Conservation (phyloP, 768 basidiomycete species). For the Russula dissimulans region DNA sequence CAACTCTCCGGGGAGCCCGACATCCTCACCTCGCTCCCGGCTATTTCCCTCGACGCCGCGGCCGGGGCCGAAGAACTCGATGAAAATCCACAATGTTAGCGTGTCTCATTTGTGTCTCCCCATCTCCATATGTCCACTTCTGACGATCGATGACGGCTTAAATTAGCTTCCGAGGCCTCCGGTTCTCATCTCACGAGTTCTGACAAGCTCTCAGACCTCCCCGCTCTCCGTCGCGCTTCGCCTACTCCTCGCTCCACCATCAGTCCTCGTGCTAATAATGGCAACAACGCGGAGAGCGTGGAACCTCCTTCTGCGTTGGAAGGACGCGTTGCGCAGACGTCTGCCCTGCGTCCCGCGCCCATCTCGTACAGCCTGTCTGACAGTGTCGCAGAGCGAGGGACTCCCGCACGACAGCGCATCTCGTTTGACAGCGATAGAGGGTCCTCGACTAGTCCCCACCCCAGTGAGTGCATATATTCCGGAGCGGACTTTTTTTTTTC, state of each 20-base stretch:
- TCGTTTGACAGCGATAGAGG: constrained; percentile 48
- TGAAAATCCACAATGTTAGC: not conserved
- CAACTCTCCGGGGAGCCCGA: constrained; percentile 2
- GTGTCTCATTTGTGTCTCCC: not conserved
- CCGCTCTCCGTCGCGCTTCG: constrained; percentile 26
- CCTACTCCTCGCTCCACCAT: constrained; percentile 25
- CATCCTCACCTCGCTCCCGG: not conserved
- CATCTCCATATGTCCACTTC: not conserved
- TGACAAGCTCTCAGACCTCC: constrained; percentile 37
- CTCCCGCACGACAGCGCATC: constrained; percentile 42
- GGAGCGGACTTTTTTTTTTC: not conserved
- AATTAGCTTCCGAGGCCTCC: constrained; percentile 22
- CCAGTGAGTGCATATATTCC: constrained; percentile 29
- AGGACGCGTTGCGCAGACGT: not conserved
- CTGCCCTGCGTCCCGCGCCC: constrained; percentile 19
- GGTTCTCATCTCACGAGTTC: constrained; percentile 32
- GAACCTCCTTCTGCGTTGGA: not conserved
- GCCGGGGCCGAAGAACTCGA: not conserved
- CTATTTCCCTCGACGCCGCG: not conserved
- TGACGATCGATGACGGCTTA: not conserved
- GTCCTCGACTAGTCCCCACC: constrained; percentile 31
- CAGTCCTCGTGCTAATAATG: constrained; percentile 25
- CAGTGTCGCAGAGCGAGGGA: constrained; percentile 30
- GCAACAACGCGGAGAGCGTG: constrained; percentile 33
- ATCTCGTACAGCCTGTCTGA: constrained; percentile 28